A percentile compares a stretch with the other conserved stretches of the same genome.
These are phyloP conservation scores for Penicillium sp. DNA, from an alignment of 2,329 filamentous ascomycete species.

Conservation along the genomic window DNA sequence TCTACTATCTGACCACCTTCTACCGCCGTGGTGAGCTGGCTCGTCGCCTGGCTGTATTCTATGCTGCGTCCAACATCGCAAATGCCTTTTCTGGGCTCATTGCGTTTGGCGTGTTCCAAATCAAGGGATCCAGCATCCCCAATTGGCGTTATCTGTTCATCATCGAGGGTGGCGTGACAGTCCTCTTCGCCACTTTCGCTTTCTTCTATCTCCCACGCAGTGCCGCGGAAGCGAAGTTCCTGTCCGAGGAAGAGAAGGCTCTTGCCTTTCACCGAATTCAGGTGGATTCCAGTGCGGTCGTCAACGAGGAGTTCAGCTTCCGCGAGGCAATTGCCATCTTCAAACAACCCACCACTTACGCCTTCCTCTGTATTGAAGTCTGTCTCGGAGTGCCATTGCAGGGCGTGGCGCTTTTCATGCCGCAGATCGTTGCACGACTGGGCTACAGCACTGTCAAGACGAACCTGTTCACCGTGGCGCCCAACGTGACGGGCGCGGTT, in stretches of 20 bases:
- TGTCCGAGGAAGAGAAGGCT: slow-evolving; percentile 65
- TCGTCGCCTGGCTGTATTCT: slow-evolving; percentile 71
- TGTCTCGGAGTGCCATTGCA: slow-evolving; percentile 63
- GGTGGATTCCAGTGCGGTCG: slow-evolving; percentile 69
- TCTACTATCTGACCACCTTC: slow-evolving; percentile 66
- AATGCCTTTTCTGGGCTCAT: slow-evolving; percentile 65
- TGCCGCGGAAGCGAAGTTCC: slow-evolving; percentile 65
- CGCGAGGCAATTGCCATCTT: slow-evolving; percentile 56
- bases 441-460: slow-evolving; percentile 63
- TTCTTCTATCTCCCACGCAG: slow-evolving; percentile 70
- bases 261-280: slow-evolving; percentile 74
- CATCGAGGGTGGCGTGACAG: slow-evolving; percentile 61
- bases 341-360: slow-evolving; percentile 56
- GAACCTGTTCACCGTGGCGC: slow-evolving; percentile 80
- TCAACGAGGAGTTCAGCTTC: slow-evolving; percentile 58
- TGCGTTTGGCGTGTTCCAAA: slow-evolving; percentile 64
- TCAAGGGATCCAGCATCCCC: slow-evolving; percentile 50
- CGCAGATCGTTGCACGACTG: slow-evolving; percentile 58
- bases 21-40: slow-evolving; percentile 73
- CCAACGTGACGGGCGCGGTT: slow-evolving; percentile 72
- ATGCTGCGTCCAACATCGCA: slow-evolving; percentile 74
- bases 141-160: slow-evolving; percentile 58
- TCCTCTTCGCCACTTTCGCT: slow-evolving; percentile 65
- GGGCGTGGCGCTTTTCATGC: slow-evolving; percentile 59
- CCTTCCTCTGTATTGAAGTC: slow-evolving; percentile 59